Evolutionary conservation across 352 stramenopile genomes (phyloP).

Genomic region (Discostella stelligera): DNA sequence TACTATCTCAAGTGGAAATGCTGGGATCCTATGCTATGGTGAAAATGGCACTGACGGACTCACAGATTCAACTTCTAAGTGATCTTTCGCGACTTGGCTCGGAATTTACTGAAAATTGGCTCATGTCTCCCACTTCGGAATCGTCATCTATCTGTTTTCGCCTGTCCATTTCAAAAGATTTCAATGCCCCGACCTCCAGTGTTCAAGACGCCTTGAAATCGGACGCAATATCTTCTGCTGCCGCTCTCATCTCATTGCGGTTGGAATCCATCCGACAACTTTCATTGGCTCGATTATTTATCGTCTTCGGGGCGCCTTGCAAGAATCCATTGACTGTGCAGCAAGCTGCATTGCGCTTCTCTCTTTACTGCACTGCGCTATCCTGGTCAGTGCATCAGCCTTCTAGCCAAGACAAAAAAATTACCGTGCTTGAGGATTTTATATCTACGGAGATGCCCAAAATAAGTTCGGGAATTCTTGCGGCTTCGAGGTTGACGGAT

Average conservation of each 20-base stretch:
- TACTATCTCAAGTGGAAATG: constrained; percentile 19
- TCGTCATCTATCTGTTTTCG: constrained; percentile 9
- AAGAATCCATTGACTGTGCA: constrained; percentile 4
- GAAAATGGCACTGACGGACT: constrained; percentile 13
- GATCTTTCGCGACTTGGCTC: constrained; percentile 21
- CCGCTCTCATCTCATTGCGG: constrained; percentile 15
- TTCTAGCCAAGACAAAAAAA: constrained; percentile 14
- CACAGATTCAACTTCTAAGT: constrained; percentile 22
- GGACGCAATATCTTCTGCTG: constrained; percentile 14
- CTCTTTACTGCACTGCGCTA: constrained; percentile 40
- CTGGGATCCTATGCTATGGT: constrained; percentile 16
- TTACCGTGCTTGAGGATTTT: constrained; percentile 37
- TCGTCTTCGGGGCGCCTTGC: constrained; percentile 19
- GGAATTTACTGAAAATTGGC: constrained; percentile 27
- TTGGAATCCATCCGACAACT: constrained; percentile 32
- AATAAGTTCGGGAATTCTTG: constrained; percentile 5
- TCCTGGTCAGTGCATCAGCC: constrained; percentile 39
- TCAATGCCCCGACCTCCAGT: not conserved
- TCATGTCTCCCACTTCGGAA: constrained; percentile 20
- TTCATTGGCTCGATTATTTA: constrained; percentile 27
- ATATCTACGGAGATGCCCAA: constrained; percentile 7
- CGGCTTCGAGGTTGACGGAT: constrained; percentile 15
- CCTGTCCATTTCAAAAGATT: constrained; percentile 19
- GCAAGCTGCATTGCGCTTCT: constrained; percentile 21
- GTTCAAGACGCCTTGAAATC: not conserved